Percentiles rank a stretch among this genome's conserved stretches.
phyloP scores from a whole-genome alignment of 495 filamentous ascomycete genomes.

The Lineolata rhizophorae region DNA sequence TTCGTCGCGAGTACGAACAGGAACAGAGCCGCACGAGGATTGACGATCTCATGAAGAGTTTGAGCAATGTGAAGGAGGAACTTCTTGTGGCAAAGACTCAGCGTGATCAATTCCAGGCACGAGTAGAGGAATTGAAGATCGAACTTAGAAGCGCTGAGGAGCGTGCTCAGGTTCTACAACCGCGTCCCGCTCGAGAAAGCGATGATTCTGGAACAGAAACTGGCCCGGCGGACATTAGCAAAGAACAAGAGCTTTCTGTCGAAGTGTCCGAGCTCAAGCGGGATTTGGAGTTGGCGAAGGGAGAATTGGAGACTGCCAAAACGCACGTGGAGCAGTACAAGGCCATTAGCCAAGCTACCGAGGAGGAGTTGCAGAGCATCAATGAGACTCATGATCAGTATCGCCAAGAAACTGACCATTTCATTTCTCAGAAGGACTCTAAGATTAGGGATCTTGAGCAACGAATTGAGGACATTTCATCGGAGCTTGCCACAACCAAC shows the following conservation, averaged over 20 bases:
- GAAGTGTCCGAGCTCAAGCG: conserved; percentile 69
- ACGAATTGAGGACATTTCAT: conserved; percentile 55
- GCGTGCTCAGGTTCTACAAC: conserved; percentile 53
- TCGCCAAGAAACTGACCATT: conserved; percentile 56
- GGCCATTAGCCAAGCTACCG: conserved; percentile 66
- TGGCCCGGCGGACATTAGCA: conserved; percentile 26
- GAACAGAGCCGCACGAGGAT: conserved; percentile 71
- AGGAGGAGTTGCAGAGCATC: conserved; percentile 64
- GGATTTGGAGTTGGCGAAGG: conserved; percentile 50
- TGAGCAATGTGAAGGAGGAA: conserved; percentile 62
- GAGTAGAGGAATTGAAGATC: conserved; percentile 71
- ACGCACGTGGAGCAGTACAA: conserved; percentile 70
- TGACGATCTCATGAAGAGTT: conserved; percentile 64
- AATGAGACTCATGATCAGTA: conserved; percentile 71
- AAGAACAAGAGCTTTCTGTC: conserved; percentile 67
- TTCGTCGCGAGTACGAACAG: conserved; percentile 72
- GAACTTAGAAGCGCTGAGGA: conserved; percentile 80
- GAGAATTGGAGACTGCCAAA: conserved; percentile 58
- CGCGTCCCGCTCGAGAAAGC: conserved; percentile 37
- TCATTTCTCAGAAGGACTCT: conserved; percentile 49
- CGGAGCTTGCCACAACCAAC: conserved; percentile 60
- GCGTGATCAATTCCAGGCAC: conserved; percentile 65
- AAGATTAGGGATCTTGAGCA: conserved; percentile 60
- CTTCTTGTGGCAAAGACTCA: conserved; percentile 62
- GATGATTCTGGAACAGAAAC: conserved; percentile 19